These are phyloP conservation scores for Clitopilus passeckerianus DNA, from an alignment of 768 basidiomycete species.

Conservation along the genomic window DNA sequence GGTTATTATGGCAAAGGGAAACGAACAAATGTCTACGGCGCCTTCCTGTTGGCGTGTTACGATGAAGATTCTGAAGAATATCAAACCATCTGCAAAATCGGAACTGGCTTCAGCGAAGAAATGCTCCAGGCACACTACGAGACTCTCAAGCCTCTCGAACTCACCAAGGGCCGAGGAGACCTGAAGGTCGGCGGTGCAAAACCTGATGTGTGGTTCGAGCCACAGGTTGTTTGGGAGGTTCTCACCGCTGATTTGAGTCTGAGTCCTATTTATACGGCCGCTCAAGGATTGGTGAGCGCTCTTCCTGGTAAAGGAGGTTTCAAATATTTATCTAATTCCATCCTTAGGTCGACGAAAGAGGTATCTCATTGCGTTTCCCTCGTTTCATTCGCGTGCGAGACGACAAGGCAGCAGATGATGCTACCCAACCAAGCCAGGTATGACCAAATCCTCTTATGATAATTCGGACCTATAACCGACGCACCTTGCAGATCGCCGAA, in stretches of 20 bases:
- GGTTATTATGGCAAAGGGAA: slow-evolving; percentile 98
- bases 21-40: slow-evolving; percentile 95
- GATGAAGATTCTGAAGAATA: slow-evolving; percentile 91
- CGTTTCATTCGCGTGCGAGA: slow-evolving; percentile 90
- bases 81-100: slow-evolving; percentile 98
- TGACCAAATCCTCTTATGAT: slow-evolving; percentile 10
- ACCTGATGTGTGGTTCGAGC: slow-evolving; percentile 98
- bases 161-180: slow-evolving; percentile 67
- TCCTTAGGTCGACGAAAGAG: slow-evolving; percentile 74
- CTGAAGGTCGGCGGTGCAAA: slow-evolving; percentile 90
- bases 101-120: slow-evolving; percentile 97
- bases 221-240: slow-evolving; percentile 97
- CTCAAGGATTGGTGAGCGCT: slow-evolving; percentile 67
- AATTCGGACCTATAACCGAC: background rate
- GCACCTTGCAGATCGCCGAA: slow-evolving; percentile 68
- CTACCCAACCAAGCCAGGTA: slow-evolving; percentile 91
- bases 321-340: slow-evolving; percentile 3
- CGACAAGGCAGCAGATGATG: slow-evolving; percentile 90
- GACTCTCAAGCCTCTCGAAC: slow-evolving; percentile 75
- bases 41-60: slow-evolving; percentile 96
- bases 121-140: slow-evolving; percentile 75
- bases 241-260: slow-evolving; percentile 94
- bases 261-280: slow-evolving; percentile 95
- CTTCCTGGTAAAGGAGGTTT: slow-evolving; percentile 14
- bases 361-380: slow-evolving; percentile 95